Base-by-base conservation (phyloP, 2,329 filamentous ascomycete genomes). In the Aschersonia sp. region DNA sequence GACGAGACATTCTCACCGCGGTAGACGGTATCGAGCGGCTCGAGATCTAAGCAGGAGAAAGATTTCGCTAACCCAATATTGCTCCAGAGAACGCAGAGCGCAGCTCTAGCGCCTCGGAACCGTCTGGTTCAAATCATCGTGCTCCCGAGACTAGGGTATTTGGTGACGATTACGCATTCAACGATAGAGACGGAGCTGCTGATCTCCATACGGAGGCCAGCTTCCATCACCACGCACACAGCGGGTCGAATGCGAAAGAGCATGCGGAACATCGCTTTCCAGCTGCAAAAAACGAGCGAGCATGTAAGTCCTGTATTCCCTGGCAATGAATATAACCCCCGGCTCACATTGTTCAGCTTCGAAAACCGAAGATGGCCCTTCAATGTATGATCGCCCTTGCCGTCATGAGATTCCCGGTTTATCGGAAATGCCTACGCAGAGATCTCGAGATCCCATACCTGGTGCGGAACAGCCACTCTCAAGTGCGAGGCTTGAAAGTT, bases 351-450 rank as follows among this genome's bases (percentile, higher is more conserved):
- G 2, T 29, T 29, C 30, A 46, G 45, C 49, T 31, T 30, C 47
- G 30, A 49, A 50, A 51, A 46, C 10, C 22, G 44, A 51, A 39
- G 57, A 59, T 32, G 60, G 60, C 41, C 63, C 67, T 51, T 68
- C 69, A 65, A 69, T 72, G 72, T 76, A 76, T 65, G 72, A 49
- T 46, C 39, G 29, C 29, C 47, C 44, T 32, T 30, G 30, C 31
- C 12, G n/a, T 9, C 35, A 37, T 37, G 12, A 37, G 12, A 41
- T n/a, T 7, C n/a, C 40, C 10, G 14, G 11, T 7, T 41, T n/a
- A 41, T 35, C 49, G 44, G 45, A 43, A 44, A 29, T 41, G 30
- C 29, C 32, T 37, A 35, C 40, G 43, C 5, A 42, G 44, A 14
- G 40, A 39, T 47, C 12, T 22, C 45, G 50, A 42, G 47, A 9